Percentiles rank a stretch among this genome's conserved stretches.
Conservation (phyloP, 371 early-diverging fungal genomes). For the Thermomucor indicae-seudaticae region DNA sequence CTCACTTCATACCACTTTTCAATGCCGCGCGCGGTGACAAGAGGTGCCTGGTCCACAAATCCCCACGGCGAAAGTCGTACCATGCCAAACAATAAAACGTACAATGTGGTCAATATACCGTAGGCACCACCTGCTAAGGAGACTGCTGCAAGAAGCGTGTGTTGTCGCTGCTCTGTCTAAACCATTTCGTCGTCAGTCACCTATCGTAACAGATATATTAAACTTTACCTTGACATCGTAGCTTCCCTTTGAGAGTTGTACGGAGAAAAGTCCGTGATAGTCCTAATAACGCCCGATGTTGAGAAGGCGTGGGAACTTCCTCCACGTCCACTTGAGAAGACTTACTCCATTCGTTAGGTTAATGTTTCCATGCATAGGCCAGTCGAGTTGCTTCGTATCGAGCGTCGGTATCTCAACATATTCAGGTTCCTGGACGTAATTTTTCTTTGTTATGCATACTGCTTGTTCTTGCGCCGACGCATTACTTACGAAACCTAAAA, state of each 20-base stretch:
- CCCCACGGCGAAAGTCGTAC: conserved; percentile 40
- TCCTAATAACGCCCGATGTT: too few species aligned
- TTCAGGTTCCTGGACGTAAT: conserved; percentile 15
- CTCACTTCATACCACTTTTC: conserved; percentile 2
- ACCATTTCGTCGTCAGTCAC: too few species aligned
- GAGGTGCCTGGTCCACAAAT: conserved; percentile 28
- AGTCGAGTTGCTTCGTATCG: conserved; percentile 13
- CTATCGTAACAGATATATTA: too few species aligned
- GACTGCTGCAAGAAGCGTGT: conserved; percentile 31
- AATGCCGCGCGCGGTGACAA: conserved; percentile 13
- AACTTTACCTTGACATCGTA: conserved; percentile 29
- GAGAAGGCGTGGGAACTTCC: too few species aligned
- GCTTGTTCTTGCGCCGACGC: neutral
- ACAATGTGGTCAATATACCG: conserved; percentile 32
- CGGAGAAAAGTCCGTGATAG: conserved; percentile 27
- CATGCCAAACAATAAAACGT: conserved; percentile 42
- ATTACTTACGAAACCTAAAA: conserved; percentile 30
- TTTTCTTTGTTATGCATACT: neutral
- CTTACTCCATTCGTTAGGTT: conserved; percentile 15
- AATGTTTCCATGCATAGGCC: conserved; percentile 21
- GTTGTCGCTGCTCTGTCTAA: conserved; percentile 36
- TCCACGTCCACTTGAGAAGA: neutral
- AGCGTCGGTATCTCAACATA: conserved; percentile 34
- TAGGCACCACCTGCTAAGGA: conserved; percentile 42
- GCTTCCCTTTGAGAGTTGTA: conserved; percentile 27